A percentile compares a stretch with the other conserved stretches of the same genome.
These are phyloP conservation scores for Phylloporus scabripes DNA, from an alignment of 768 basidiomycete genomes.

Conservation along the genomic window DNA sequence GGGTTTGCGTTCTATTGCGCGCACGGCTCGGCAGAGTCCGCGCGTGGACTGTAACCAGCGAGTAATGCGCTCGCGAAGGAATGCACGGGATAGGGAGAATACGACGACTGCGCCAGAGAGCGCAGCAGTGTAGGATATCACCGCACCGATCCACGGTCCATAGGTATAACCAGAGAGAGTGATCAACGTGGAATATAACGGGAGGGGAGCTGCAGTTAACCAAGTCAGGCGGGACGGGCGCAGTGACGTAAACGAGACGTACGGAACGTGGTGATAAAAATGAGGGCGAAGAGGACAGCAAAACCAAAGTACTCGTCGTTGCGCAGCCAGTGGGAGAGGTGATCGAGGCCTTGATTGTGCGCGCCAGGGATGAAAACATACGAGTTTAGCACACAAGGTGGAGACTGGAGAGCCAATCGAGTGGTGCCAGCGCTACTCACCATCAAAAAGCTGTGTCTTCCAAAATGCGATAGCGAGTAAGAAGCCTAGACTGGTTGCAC, in stretches of 20 bases:
- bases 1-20: conserved; percentile 83
- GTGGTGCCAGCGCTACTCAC: conserved; percentile 40
- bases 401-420: neutral
- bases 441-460: conserved; percentile 74
- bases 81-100: conserved; percentile 70
- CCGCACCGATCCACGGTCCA: conserved; percentile 76
- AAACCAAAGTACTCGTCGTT: conserved; percentile 69
- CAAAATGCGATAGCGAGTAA: conserved; percentile 79
- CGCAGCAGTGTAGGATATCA: conserved; percentile 84
- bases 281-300: conserved; percentile 72
- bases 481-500: conserved; percentile 70
- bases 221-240: conserved; percentile 8
- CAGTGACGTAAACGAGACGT: conserved; percentile 30
- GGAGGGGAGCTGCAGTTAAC: conserved; percentile 63
- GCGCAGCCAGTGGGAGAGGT: conserved; percentile 73
- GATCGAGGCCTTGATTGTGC: conserved; percentile 62
- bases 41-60: conserved; percentile 66
- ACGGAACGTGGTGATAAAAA: conserved; percentile 87
- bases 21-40: conserved; percentile 74
- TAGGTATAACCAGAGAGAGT: conserved; percentile 89
- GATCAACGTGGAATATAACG: conserved; percentile 90
- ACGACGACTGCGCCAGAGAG: conserved; percentile 80
- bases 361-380: neutral
- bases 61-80: conserved; percentile 66
- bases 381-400: neutral